phyloP scores from a whole-genome alignment of 148 eudicot genomes.

The Mesembryanthemum crystallinum region DNA sequence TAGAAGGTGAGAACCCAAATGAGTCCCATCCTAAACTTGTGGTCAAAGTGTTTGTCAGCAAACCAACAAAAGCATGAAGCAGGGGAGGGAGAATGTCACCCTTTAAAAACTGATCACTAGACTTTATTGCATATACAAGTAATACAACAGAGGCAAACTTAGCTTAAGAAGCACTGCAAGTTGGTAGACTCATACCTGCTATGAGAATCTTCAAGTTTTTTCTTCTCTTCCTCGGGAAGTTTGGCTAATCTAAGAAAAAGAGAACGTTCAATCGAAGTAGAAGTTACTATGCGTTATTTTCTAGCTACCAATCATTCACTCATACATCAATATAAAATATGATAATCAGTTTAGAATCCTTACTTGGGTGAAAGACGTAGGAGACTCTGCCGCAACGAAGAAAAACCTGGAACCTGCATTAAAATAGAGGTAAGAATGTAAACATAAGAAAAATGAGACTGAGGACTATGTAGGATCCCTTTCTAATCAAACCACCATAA shows the following conservation, averaged over 20 bases:
- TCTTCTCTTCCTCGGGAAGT: constrained; percentile 77
- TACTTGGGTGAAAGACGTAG: constrained; percentile 83
- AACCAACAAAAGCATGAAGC: neutral
- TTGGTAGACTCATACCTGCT: constrained; percentile 52
- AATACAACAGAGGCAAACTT: neutral
- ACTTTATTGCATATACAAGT: neutral
- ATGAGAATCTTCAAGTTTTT: constrained; percentile 75
- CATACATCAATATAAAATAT: neutral
- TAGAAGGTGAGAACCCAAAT: neutral
- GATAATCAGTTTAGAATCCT: constrained; percentile 2
- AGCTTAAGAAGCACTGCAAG: neutral
- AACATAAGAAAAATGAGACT: neutral
- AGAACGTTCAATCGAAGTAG: constrained; percentile 15
- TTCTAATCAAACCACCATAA: constrained; percentile 3
- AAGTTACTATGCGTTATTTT: neutral
- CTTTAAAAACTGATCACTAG: neutral
- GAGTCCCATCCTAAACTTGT: neutral
- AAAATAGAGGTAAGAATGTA: neutral
- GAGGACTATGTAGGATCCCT: neutral
- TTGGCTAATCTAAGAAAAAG: constrained; percentile 60
- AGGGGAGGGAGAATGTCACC: neutral
- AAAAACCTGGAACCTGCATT: constrained; percentile 72
- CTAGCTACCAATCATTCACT: neutral
- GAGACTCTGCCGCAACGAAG: constrained; percentile 63
- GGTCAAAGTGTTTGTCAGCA: neutral